Evolutionary conservation across 2,329 filamentous ascomycete genomes (phyloP).

Genomic region (Exutisphaerella laricina): DNA sequence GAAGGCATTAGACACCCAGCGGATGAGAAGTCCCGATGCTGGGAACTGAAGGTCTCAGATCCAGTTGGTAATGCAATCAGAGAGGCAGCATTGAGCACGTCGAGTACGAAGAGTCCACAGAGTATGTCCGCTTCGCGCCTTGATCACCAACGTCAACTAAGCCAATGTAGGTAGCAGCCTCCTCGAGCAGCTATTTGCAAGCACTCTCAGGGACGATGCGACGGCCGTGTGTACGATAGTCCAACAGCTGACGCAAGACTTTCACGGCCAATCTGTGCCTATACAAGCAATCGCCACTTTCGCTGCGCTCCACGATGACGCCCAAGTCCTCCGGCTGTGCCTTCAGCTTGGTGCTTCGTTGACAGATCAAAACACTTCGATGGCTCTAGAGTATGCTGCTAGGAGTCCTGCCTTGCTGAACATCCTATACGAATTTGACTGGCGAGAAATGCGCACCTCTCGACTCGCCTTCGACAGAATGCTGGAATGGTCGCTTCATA

Average conservation of each 20-base stretch:
- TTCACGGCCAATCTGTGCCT: not conserved
- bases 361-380: constrained; percentile 11
- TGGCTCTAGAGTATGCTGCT: constrained; percentile 14
- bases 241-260: not conserved
- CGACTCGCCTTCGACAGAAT: constrained; percentile 12
- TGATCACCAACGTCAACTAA: not conserved
- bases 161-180: constrained; percentile 1
- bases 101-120: constrained; percentile 4
- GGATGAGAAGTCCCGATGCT: constrained; percentile 11
- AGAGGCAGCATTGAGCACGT: constrained; percentile 14
- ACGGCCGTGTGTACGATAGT: constrained; percentile 7
- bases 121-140: not conserved
- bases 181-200: constrained; percentile 10
- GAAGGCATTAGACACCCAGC: constrained; percentile 11
- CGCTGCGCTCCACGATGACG: constrained; percentile 14
- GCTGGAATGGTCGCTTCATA: constrained; percentile 15
- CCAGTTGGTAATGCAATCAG: constrained; percentile 19
- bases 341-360: constrained; percentile 12
- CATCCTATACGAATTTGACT: constrained; percentile 14
- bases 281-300: constrained; percentile 13
- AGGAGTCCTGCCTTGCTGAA: constrained; percentile 11
- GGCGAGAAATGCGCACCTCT: constrained; percentile 14
- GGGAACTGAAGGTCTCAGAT: constrained; percentile 16
- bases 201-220: constrained; percentile 10
- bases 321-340: constrained; percentile 14